phyloP scores from a whole-genome alignment of 768 basidiomycete genomes.

The Astraeus odoratus region DNA sequence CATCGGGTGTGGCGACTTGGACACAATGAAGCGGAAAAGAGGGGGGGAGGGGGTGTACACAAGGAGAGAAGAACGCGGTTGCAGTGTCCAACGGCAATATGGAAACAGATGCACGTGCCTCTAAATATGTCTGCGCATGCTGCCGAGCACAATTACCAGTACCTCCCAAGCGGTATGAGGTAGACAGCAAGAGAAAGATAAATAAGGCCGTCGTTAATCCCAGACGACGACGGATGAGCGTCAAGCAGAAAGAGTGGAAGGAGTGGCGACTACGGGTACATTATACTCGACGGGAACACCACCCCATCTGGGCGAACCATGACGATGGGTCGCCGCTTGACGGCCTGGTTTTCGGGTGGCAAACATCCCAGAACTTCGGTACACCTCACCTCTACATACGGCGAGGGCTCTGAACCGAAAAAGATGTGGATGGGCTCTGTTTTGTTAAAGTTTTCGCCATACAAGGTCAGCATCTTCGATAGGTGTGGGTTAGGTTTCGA shows the following conservation, averaged over 20 bases:
- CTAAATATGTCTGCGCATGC: neutral
- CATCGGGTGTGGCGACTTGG: neutral
- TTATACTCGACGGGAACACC: conserved; percentile 75
- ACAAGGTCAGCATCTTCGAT: conserved; percentile 76
- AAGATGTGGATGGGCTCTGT: conserved; percentile 74
- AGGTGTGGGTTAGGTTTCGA: conserved; percentile 74
- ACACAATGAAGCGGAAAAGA: neutral
- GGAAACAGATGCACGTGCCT: neutral
- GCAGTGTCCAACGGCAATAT: neutral
- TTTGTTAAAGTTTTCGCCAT: conserved; percentile 87
- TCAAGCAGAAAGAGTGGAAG: conserved; percentile 10
- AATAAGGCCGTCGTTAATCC: conserved; percentile 14
- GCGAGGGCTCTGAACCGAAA: conserved; percentile 82
- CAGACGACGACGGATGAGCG: conserved; percentile 19
- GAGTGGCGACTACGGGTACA: conserved; percentile 59
- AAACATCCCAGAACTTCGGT: conserved; percentile 79
- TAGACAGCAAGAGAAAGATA: conserved; percentile 11
- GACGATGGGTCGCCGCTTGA: conserved; percentile 72
- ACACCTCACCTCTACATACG: conserved; percentile 84
- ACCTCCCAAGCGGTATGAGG: neutral
- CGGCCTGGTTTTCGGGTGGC: conserved; percentile 60
- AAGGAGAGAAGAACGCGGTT: neutral
- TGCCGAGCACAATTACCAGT: no score
- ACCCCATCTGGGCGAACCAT: conserved; percentile 81
- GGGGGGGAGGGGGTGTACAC: neutral